Base-by-base conservation (phyloP, 495 filamentous ascomycete genomes). In the Aspergillus avenaceus region DNA sequence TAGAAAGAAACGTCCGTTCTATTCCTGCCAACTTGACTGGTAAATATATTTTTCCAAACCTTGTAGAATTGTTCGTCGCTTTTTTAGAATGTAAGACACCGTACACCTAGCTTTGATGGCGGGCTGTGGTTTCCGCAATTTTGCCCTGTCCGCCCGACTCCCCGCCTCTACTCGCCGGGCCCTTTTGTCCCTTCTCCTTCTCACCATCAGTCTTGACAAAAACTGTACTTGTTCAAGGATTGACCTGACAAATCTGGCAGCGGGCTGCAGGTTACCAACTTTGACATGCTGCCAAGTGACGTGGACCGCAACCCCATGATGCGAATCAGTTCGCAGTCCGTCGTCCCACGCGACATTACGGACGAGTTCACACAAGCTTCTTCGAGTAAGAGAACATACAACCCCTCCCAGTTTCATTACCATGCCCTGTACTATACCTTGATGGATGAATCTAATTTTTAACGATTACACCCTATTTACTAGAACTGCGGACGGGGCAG, bases 401-500 rank as follows among this genome's bases (percentile, higher is more conserved):
- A 18, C 23, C 29, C 22, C 32, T 6, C n/a, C 29, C 41, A 4
- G 11, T 19, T 12, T 13, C 1, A 11, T 31, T 23, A 23, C 23
- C 12, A n/a, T n/a, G 34, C 7, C 2, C 25, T n/a, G 9, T 22
- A 16, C 19, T 37, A 13, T 29, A n/a, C 5, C n/a, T 27, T 47
- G 3, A 5, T 21, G 18, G 37, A 12, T 28, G n/a, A 41, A 11
- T 5, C 19, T 4, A 4, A 7, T 12, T 48, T 32, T 21, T 55
- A 54, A 24, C 57, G 6, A 59, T 59, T 34, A 59, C 28, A 26
- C 11, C 21, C 37, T 31, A 28, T 41, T 41, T 34, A 24, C 37
- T 44, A 97, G 92, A 81, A 47, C 74, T 98, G 42, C 64, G 75
- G 16, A 79, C 84, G 9, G 92, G 93, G 16, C 82, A 92, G 51